These are phyloP conservation scores for Fusarium burgessii DNA, from an alignment of 2,329 filamentous ascomycete genomes.

Conservation along the genomic window DNA sequence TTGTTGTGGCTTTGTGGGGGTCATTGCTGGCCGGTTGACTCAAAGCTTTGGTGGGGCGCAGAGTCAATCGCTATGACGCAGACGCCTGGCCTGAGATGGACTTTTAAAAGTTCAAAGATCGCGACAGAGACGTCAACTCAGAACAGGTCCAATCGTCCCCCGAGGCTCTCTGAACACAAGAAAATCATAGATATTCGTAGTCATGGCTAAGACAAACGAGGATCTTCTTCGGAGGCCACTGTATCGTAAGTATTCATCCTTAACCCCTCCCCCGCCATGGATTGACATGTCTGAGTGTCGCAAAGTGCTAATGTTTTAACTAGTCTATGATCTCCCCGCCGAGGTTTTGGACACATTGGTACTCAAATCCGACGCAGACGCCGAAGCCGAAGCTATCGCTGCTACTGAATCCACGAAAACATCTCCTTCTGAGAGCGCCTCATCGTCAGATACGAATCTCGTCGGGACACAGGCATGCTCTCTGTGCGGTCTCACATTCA, in stretches of 20 bases:
- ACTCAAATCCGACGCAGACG: conserved; percentile 54
- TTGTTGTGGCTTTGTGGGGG: conserved; percentile 9
- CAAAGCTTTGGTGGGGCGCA: conserved; percentile 28
- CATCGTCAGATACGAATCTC: conserved; percentile 53
- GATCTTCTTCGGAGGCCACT: conserved; percentile 64
- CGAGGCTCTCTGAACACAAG: not conserved
- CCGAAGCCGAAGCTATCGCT: conserved; percentile 36
- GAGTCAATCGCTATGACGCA: conserved; percentile 28
- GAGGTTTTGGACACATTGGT: conserved; percentile 78
- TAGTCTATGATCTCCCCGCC: conserved; percentile 85
- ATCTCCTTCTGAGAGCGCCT: conserved; percentile 39
- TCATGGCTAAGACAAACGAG: conserved; percentile 57
- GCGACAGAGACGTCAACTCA: conserved; percentile 11
- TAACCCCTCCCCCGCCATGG: conserved; percentile 23
- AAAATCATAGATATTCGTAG: not conserved
- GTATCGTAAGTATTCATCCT: conserved; percentile 56
- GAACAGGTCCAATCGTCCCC: not conserved
- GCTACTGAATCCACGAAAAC: conserved; percentile 42
- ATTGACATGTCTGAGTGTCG: conserved; percentile 3
- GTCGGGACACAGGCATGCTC: conserved; percentile 81
- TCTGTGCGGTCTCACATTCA: conserved; percentile 80
- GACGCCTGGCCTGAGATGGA: conserved; percentile 18
- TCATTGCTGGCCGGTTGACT: conserved; percentile 38
- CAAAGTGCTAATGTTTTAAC: conserved; percentile 28
- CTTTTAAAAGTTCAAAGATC: conserved; percentile 31